These are phyloP conservation scores for Naganishia friedmannii DNA, from an alignment of 768 basidiomycete species.

Conservation along the genomic window DNA sequence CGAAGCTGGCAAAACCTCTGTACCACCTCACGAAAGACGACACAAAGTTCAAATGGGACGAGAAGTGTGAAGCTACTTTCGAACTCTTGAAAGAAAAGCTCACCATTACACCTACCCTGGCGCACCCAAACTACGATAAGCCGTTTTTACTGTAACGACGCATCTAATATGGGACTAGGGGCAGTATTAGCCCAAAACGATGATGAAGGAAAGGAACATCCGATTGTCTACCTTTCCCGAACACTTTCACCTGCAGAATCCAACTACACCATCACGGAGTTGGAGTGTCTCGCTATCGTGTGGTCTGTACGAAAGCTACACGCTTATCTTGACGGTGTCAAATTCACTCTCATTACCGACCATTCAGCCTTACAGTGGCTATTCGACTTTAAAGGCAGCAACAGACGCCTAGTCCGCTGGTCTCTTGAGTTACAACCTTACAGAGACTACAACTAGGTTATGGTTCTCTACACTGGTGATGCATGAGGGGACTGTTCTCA, in stretches of 20 bases:
- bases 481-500: no score
- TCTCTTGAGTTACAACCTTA: conserved; percentile 24
- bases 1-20: conserved; percentile 30
- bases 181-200: conserved; percentile 29
- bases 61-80: neutral
- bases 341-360: conserved; percentile 16
- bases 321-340: conserved; percentile 7
- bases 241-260: conserved; percentile 17
- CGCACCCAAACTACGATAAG: no score
- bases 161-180: conserved; percentile 25
- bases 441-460: no score
- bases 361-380: conserved; percentile 24
- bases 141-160: neutral
- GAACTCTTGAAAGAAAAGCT: no score
- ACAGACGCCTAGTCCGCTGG: conserved; percentile 23
- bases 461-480: no score
- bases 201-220: neutral
- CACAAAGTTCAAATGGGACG: conserved; percentile 20
- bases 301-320: conserved; percentile 25
- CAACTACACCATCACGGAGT: conserved; percentile 29
- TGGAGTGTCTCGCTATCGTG: conserved; percentile 34
- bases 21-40: conserved; percentile 27
- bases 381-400: conserved; percentile 17
- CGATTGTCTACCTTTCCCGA: conserved; percentile 21
- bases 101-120: no score